Evolutionary conservation across 305 asterid species (phyloP).

Genomic region (Rubia occidens): DNA sequence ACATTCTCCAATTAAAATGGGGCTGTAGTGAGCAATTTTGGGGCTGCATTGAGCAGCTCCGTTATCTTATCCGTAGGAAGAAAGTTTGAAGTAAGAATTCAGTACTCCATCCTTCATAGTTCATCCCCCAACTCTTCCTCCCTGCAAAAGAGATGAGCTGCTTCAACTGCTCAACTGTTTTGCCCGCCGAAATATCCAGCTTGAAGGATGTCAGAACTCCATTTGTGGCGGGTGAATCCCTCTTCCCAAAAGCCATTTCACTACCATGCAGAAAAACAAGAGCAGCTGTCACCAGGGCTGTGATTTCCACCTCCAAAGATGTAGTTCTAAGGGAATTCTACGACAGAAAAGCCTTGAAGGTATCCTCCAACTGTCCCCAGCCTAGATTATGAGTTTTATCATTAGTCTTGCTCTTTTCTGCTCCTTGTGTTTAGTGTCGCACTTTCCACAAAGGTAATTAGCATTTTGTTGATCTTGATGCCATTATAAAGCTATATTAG

Average conservation of each 20-base stretch:
- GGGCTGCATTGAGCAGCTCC: too few relatives aligned
- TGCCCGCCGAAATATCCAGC: conserved; percentile 22
- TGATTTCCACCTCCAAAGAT: conserved; percentile 52
- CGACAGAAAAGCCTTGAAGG: conserved; percentile 73
- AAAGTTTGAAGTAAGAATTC: background rate
- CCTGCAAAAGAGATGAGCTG: conserved; percentile 35
- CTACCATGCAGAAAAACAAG: conserved; percentile 19
- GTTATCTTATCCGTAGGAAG: background rate
- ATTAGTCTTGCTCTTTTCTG: background rate
- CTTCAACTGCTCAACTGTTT: conserved; percentile 34
- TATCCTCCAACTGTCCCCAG: conserved; percentile 7
- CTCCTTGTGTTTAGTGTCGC: background rate
- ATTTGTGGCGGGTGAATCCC: conserved; percentile 28
- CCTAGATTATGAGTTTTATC: background rate
- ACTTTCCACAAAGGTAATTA: too few relatives aligned
- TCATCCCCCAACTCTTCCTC: background rate
- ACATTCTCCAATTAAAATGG: too few relatives aligned
- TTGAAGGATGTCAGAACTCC: conserved; percentile 37
- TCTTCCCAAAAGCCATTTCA: conserved; percentile 28
- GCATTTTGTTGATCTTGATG: background rate
- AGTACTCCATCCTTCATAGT: background rate
- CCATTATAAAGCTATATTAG: background rate
- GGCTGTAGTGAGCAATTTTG: too few relatives aligned
- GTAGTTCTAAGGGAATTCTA: conserved; percentile 54
- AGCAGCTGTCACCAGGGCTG: conserved; percentile 35